Base-by-base conservation (phyloP, 805 yeast species). In the Cyberlindnera bimundalis region DNA sequence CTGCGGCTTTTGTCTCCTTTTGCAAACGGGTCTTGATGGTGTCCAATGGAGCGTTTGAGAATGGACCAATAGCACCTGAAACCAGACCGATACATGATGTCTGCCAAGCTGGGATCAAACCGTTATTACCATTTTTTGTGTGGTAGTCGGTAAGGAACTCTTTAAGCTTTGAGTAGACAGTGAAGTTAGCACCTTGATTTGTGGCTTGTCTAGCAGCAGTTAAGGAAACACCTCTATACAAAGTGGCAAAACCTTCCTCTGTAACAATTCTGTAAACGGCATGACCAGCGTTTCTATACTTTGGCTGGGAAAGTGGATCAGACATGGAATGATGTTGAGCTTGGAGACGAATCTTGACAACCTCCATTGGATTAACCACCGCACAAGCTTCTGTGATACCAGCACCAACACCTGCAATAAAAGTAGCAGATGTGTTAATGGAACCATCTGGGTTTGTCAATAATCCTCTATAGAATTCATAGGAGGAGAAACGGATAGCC, bases 141-240 rank as follows among this genome's bases (percentile, higher is more conserved):
- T 82, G 87, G 58, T 75, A 68, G 29, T 75, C 78, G 59, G 79
- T 84, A 54, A 88, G 74, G 51, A 62, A 70, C 56, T 81, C 83
- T 62, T 84, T 88, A 53, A 90, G 68, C 63, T 84, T 83, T 20
- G 96, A 84, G 70, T 91, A 91, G 23, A 88, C 96, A 3, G 98
- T 91, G 67, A 91, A 91, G 68, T 93, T 91, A 35, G 95, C 97
- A 71, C 97, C 99, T 69, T 91, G 99, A 71, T 91, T 91, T 44
- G 96, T 83, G 21, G 98, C 97, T 66, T 91, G 99, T 71, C 99
- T 81, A 23, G 96, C 95, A 28, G 97, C 96, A 25, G 99, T 91
- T 59, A 91, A 78, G 3, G 90, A 77, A 20, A 91, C 98, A 61
- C 99, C 99, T 62, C 96, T 78, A 72, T 91, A 91, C 45, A 91